These are phyloP conservation scores for Chaetomium sp. DNA, from an alignment of 2,329 filamentous ascomycete species.

Conservation along the genomic window DNA sequence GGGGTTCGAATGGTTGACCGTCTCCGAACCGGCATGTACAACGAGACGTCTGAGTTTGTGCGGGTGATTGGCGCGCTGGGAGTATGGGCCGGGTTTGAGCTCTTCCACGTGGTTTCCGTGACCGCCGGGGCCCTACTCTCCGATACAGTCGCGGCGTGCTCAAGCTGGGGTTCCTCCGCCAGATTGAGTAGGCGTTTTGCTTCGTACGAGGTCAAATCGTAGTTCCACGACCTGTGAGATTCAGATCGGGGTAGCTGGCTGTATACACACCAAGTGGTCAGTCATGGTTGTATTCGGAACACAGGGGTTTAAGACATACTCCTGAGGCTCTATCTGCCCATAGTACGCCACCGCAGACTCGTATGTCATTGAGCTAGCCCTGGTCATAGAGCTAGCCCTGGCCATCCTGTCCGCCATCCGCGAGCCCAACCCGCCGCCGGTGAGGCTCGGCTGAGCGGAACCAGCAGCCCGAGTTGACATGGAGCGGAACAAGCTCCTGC, in stretches of 20 bases:
- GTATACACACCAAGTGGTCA: constrained; percentile 23
- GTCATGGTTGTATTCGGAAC: background rate
- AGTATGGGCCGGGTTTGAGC: constrained; percentile 40
- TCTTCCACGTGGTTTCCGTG: constrained; percentile 43
- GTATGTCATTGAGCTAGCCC: constrained; percentile 42
- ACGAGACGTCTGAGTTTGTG: constrained; percentile 51
- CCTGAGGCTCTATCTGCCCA: constrained; percentile 35
- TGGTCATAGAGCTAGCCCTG: constrained; percentile 39
- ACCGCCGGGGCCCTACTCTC: constrained; percentile 41
- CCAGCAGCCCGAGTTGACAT: constrained; percentile 39
- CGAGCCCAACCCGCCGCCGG: constrained; percentile 38
- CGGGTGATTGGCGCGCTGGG: constrained; percentile 41
- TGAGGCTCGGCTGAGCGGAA: constrained; percentile 38
- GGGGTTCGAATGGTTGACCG: constrained; percentile 53
- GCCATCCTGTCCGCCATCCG: constrained; percentile 34
- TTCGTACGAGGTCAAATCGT: constrained; percentile 50
- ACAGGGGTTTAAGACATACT: constrained; percentile 31
- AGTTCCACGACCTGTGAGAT: constrained; percentile 46
- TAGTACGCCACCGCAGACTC: constrained; percentile 38
- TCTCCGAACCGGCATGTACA: constrained; percentile 52
- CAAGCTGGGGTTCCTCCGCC: constrained; percentile 40
- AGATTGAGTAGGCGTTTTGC: constrained; percentile 48
- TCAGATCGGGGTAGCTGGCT: constrained; percentile 40
- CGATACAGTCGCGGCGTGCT: constrained; percentile 41
- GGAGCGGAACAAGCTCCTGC: constrained; percentile 43